Evolutionary conservation across 2,329 filamentous ascomycete species (phyloP), one percentile per base, ranked within the genome.

Genomic region (Huntiella savannae): DNA sequence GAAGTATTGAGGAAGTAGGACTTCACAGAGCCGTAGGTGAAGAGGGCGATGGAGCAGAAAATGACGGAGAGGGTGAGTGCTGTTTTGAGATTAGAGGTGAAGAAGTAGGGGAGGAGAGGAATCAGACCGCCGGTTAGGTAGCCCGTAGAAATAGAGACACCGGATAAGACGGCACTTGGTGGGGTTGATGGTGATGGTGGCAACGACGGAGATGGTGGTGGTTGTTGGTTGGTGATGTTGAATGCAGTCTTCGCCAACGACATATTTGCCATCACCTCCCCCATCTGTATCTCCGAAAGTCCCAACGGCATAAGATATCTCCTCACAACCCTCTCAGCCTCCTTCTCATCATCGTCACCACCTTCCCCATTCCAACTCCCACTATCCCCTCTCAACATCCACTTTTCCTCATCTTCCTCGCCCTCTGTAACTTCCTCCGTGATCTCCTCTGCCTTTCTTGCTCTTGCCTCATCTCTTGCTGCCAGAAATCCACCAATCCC

Each of bases 401-500:
- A 28, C 22, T 28, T 28, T 28, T 28, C 22, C 8, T 28, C 22
- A 28, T 28, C 22, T 28, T 28, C 22, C 8, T 28, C 22, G 8
- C 22, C 22, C 22, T 28, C 22, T 1, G 22, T 10, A 28, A 28
- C 22, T 28, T 28, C 22, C 22, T 28, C 22, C 8, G 22, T 10
- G 1, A 28, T 6, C 3, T 28, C 22, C 6, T 28, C 22, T 28
- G 22, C 22, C 7, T 3, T 28, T 28, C 22, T 28, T 8, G 22
- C 22, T 28, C 6, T 28, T 28, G 22, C 22, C 22, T 28, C 22
- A 35, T 55, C 70, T 54, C 56, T 62, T 46, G 76, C 75, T 1
- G 77, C 74, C 1, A 84, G 62, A 54, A 79, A 83, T 10, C 76
- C 78, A 13, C 79, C 77, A 11, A 84, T 68, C 2, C 79, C 79